Conservation (phyloP, 2,329 filamentous ascomycete species). For the Chrysosporium queenslandicum region DNA sequence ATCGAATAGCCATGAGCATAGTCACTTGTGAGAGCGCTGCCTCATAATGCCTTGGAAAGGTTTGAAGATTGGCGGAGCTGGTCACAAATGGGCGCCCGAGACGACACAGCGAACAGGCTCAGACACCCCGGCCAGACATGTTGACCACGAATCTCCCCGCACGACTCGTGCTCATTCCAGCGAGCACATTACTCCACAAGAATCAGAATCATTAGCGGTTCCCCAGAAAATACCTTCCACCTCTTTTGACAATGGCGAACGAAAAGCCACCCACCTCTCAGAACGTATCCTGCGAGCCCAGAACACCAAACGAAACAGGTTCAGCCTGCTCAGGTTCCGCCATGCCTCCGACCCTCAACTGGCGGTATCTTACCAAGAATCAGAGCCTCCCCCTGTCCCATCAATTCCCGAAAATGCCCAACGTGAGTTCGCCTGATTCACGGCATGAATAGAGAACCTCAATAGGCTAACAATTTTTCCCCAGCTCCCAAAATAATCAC, state of each 20-base stretch:
- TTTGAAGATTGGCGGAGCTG: constrained; percentile 9
- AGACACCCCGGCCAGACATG: constrained; percentile 6
- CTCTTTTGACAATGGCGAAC: constrained; percentile 5
- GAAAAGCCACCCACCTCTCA: background rate
- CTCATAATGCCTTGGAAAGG: constrained; percentile 17
- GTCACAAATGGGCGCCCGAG: constrained; percentile 5
- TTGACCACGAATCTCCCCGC: constrained; percentile 15
- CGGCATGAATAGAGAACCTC: background rate
- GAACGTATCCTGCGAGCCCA: constrained; percentile 8
- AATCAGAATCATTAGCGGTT: constrained; percentile 9
- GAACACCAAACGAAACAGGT: constrained; percentile 35
- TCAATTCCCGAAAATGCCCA: constrained; percentile 30
- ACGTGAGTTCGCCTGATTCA: constrained; percentile 16
- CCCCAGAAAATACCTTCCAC: constrained; percentile 1
- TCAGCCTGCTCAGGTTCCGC: constrained; percentile 68
- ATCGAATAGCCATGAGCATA: constrained; percentile 11
- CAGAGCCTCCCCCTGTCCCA: constrained; percentile 41
- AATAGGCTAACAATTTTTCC: constrained; percentile 4
- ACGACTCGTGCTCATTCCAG: constrained; percentile 6
- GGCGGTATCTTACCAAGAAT: constrained; percentile 59
- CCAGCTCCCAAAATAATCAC: constrained; percentile 65
- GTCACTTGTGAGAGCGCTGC: constrained; percentile 2
- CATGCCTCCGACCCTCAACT: constrained; percentile 91
- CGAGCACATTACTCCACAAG: constrained; percentile 7
- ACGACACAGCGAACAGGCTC: constrained; percentile 2